Evolutionary conservation across 2,329 filamentous ascomycete genomes (phyloP), one percentile per base, ranked within the genome.

Genomic region (Claviceps lovelessii): DNA sequence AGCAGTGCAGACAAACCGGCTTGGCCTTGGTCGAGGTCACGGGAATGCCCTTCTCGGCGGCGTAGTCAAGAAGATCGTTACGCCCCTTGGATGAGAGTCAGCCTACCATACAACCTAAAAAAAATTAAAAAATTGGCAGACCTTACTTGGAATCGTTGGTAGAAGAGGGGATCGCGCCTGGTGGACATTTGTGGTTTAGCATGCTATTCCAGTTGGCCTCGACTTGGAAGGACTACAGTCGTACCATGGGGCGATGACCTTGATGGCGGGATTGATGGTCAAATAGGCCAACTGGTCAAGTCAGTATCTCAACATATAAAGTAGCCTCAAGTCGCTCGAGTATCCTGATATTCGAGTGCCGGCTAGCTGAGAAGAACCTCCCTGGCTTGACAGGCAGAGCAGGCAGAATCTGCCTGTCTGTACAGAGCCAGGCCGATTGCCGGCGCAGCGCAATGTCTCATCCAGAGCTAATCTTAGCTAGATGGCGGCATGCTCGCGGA

Each of bases 21-120:
- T 50, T 51, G 2, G 41, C 37, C 41, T 46, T 49, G 41, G 54
- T 56, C 23, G 54, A 56, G 9, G 39, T 56, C 29, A 56, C 54
- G 23, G 51, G 54, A 19, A 56, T 44, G 11, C 41, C 33, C 46
- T 56, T 51, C 15, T 33, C 39, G 11, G 47, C 51, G 23, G 54
- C 54, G 42, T 46, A 54, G 23, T 56, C 31, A 9, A 56, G 41
- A 29, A 56, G 54, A 17, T 41, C 47, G 7, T 47, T 42, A 19
- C 54, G 54, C 29, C 54, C 54, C 44, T 52, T 8, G 9, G n/a
- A 39, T 15, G 19, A 13, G 10, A 46, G 41, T 45, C 41, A 46
- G 51, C 28, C 37, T 41, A 41, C 17, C 39, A n/a, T 47, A 8
- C 13, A 7, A 33, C 4, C 17, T n/a, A 17, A 51, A 33, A 17